These are phyloP conservation scores for Chytriomyces hyalinus DNA, from an alignment of 192 early-diverging fungal species.

Conservation along the genomic window DNA sequence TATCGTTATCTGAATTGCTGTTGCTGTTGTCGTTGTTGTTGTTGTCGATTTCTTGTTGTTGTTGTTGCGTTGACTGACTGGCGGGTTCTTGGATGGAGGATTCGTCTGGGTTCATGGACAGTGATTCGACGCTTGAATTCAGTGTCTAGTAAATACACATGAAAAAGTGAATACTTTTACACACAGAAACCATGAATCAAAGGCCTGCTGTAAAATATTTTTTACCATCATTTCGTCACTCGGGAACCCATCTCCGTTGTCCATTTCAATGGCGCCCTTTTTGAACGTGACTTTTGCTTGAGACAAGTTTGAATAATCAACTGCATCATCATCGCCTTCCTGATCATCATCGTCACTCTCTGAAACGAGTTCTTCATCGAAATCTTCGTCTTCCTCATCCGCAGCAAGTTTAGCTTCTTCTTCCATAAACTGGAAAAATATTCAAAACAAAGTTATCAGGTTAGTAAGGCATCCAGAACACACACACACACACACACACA, in stretches of 20 bases:
- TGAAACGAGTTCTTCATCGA: constrained; percentile 21
- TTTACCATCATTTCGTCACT: constrained; percentile 18
- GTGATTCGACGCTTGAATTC: constrained; percentile 4
- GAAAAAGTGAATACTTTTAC: background rate
- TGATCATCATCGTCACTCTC: constrained; percentile 22
- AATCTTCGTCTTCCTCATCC: constrained; percentile 31
- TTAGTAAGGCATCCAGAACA: too few species aligned
- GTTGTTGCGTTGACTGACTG: background rate
- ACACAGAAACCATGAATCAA: too few species aligned
- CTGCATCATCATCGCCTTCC: background rate
- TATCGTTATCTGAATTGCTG: background rate
- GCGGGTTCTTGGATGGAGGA: background rate
- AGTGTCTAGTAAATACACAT: background rate
- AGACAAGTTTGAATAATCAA: background rate
- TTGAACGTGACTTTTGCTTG: background rate
- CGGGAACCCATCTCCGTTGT: constrained; percentile 5
- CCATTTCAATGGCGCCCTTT: background rate
- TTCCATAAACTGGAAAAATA: constrained; percentile 3
- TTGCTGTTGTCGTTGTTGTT: background rate
- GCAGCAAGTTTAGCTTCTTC: constrained; percentile 28
- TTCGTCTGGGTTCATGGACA: background rate
- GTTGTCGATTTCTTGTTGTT: background rate
- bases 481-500: constrained; percentile 38
- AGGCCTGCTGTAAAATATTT: too few species aligned
- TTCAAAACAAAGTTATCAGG: too few species aligned